phyloP scores from a whole-genome alignment of 2,329 filamentous ascomycete genomes.

The Ceratocystis variospora region DNA sequence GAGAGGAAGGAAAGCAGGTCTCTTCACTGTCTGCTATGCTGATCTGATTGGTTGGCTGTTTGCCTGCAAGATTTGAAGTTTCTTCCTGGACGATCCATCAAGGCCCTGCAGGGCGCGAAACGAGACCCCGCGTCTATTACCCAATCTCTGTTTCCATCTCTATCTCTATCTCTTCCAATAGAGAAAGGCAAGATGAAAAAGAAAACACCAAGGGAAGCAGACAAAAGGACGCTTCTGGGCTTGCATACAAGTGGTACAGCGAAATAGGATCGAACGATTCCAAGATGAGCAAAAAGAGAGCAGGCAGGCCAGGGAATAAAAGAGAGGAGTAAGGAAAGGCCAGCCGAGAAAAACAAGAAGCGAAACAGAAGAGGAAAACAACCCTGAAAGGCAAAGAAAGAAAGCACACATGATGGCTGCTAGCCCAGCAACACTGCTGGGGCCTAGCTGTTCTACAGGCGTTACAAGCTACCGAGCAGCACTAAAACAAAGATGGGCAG shows the following conservation, averaged over 20 bases:
- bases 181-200: not conserved
- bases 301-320: not conserved
- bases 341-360: not conserved
- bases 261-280: conserved; percentile 9
- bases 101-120: too few relatives aligned
- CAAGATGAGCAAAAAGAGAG: conserved; percentile 1
- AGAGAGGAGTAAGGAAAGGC: not conserved
- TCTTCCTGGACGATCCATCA: too few relatives aligned
- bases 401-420: not conserved
- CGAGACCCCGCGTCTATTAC: too few relatives aligned
- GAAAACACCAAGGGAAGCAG: not conserved
- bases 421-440: not conserved
- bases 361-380: not conserved
- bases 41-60: too few relatives aligned
- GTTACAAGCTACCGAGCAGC: not conserved
- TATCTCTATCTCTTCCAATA: not conserved
- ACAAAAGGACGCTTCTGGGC: conserved; percentile 4
- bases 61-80: not conserved
- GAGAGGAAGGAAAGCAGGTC: too few relatives aligned
- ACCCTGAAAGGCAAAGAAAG: not conserved
- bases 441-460: not conserved
- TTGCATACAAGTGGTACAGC: conserved; percentile 8
- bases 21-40: too few relatives aligned
- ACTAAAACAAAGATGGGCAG: not conserved
- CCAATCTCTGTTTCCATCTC: too few relatives aligned